phyloP scores from a whole-genome alignment of 2,329 filamentous ascomycete species.

The Diatrype stigma region DNA sequence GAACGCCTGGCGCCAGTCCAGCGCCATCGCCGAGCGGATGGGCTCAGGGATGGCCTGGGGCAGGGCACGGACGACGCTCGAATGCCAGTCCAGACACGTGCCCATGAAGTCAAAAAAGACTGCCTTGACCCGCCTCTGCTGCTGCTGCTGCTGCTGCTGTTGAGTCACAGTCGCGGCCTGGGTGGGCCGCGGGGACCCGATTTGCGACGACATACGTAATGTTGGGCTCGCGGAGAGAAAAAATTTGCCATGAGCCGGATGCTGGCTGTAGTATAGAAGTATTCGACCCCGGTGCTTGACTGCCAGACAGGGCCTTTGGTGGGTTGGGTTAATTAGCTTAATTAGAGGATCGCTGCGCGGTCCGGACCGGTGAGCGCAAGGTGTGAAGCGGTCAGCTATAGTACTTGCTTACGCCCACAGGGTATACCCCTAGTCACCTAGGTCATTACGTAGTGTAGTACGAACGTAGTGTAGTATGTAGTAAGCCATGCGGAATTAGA shows the following conservation, averaged over 20 bases:
- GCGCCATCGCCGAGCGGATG: slow-evolving; percentile 37
- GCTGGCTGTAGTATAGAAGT: no score
- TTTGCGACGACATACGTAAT: slow-evolving; percentile 4
- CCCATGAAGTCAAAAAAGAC: slow-evolving; percentile 57
- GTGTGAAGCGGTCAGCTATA: background rate
- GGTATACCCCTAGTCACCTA: no score
- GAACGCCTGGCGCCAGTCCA: slow-evolving; percentile 47
- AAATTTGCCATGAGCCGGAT: no score
- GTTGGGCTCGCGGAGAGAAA: no score
- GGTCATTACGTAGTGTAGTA: no score
- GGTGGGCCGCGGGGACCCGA: slow-evolving; percentile 1
- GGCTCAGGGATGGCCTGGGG: slow-evolving; percentile 28
- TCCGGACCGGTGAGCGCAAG: background rate
- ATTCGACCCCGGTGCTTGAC: no score
- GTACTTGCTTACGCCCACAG: no score
- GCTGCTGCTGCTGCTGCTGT: slow-evolving; percentile 2
- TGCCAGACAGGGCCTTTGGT: no score
- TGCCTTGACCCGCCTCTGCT: slow-evolving; percentile 33
- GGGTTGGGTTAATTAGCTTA: no score
- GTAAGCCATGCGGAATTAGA: no score
- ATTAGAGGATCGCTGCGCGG: background rate
- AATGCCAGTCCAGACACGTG: slow-evolving; percentile 53
- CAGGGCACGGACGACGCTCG: slow-evolving; percentile 30
- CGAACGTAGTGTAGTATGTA: no score
- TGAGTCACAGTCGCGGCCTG: slow-evolving; percentile 3